Conservation (phyloP, 73 alveolate genomes). For the Paramecium biaurelia region DNA sequence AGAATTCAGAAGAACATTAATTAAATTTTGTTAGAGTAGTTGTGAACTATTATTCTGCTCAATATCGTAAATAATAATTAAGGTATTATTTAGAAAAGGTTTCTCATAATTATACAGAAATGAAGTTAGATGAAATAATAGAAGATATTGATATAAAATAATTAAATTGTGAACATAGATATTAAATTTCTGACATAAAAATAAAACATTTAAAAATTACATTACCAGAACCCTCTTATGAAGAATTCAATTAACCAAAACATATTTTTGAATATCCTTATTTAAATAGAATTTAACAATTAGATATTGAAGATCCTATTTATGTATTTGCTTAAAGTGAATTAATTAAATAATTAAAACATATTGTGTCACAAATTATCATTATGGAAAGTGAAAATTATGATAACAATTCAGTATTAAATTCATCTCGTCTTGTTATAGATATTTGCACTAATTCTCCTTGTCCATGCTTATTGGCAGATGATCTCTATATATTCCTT, state of each 20-base stretch:
- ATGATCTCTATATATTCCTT: neutral
- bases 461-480: neutral
- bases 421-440: neutral
- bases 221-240: neutral
- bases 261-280: neutral
- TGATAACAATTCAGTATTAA: neutral
- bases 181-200: neutral
- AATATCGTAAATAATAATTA: neutral
- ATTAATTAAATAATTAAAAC: neutral
- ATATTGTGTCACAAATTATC: neutral
- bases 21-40: neutral
- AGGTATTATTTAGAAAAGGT: neutral
- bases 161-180: neutral
- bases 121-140: neutral
- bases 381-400: neutral
- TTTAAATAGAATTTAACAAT: neutral
- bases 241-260: neutral
- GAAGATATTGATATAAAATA: neutral
- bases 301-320: neutral
- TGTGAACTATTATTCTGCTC: neutral
- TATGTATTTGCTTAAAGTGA: neutral
- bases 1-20: neutral
- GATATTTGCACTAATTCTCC: constrained; percentile 41
- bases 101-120: neutral
- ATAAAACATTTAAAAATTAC: neutral